Evolutionary conservation across 2,329 filamentous ascomycete genomes (phyloP).

Genomic region (Hymenoscyphus linearis): DNA sequence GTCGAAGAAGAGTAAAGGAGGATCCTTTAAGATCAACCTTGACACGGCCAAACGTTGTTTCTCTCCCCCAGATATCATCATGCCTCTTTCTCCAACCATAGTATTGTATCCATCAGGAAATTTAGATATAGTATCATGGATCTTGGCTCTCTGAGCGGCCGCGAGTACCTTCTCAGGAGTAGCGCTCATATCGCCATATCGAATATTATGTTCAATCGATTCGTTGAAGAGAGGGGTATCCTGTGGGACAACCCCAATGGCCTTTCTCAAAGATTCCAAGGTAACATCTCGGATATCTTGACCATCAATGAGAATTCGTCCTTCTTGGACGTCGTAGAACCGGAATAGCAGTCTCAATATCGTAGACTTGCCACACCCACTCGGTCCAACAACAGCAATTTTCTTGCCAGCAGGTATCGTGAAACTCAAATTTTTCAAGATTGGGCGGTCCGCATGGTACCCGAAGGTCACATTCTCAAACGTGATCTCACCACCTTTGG

Average conservation of each 20-base stretch:
- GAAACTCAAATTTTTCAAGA: slow-evolving; percentile 76
- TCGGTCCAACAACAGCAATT: slow-evolving; percentile 90
- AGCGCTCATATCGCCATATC: slow-evolving; percentile 80
- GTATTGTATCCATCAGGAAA: slow-evolving; percentile 88
- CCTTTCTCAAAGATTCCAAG: slow-evolving; percentile 73
- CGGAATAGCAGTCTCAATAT: slow-evolving; percentile 87
- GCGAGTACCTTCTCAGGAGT: slow-evolving; percentile 65
- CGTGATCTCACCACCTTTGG: slow-evolving; percentile 77
- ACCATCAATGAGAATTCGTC: slow-evolving; percentile 84
- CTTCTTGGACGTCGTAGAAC: slow-evolving; percentile 83
- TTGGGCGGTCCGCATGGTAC: slow-evolving; percentile 81
- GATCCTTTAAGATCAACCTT: slow-evolving; percentile 79
- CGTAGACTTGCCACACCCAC: slow-evolving; percentile 93
- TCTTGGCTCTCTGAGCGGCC: slow-evolving; percentile 75
- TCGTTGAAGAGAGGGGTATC: slow-evolving; percentile 97
- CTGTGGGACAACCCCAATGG: slow-evolving; percentile 94
- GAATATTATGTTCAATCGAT: slow-evolving; percentile 91
- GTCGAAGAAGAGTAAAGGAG: slow-evolving; percentile 87
- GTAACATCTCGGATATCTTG: slow-evolving; percentile 84
- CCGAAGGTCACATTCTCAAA: slow-evolving; percentile 96
- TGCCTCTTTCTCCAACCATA: slow-evolving; percentile 84
- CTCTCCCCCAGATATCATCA: slow-evolving; percentile 96
- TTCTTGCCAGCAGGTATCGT: slow-evolving; percentile 95
- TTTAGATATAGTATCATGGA: slow-evolving; percentile 74
- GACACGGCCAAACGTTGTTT: slow-evolving; percentile 87